A percentile compares a stretch with the other conserved stretches of the same genome.
Conservation (phyloP, 108 stramenopile species). For the Skeletonema grethae region DNA sequence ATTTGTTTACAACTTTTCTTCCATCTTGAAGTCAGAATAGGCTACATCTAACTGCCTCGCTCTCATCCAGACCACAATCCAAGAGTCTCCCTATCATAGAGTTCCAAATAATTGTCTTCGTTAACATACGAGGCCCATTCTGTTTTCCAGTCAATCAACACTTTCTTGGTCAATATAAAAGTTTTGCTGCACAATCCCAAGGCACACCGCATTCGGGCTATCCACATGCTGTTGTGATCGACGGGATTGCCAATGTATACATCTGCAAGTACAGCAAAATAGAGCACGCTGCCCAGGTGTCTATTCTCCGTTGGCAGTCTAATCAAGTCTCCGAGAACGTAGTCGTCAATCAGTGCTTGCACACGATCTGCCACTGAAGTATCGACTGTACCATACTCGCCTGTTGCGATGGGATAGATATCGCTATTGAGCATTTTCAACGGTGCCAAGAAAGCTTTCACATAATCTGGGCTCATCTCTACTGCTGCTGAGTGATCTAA, state of each 20-base stretch:
- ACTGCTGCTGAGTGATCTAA: slow-evolving; percentile 2
- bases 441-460: slow-evolving; percentile 3
- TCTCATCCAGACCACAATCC: slow-evolving; percentile 6
- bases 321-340: neutral
- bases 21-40: too few relatives aligned
- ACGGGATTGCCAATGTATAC: slow-evolving; percentile 10
- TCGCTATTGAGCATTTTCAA: slow-evolving; percentile 6
- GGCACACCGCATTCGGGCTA: slow-evolving; percentile 7
- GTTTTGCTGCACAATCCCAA: neutral
- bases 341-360: neutral
- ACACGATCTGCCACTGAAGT: neutral
- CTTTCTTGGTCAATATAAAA: slow-evolving; percentile 5
- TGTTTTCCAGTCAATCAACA: neutral
- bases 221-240: slow-evolving; percentile 9
- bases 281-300: slow-evolving; percentile 1
- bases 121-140: slow-evolving; percentile 11
- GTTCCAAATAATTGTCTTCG: neutral
- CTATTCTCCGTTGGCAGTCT: neutral
- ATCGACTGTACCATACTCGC: neutral
- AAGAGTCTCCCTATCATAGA: slow-evolving; percentile 8
- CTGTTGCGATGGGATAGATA: slow-evolving; percentile 12
- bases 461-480: slow-evolving; percentile 4
- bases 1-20: too few relatives aligned
- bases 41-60: neutral
- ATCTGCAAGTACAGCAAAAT: slow-evolving; percentile 3